Conservation (phyloP, 2,329 filamentous ascomycete genomes). For the Fusarium pseudonygamai region DNA sequence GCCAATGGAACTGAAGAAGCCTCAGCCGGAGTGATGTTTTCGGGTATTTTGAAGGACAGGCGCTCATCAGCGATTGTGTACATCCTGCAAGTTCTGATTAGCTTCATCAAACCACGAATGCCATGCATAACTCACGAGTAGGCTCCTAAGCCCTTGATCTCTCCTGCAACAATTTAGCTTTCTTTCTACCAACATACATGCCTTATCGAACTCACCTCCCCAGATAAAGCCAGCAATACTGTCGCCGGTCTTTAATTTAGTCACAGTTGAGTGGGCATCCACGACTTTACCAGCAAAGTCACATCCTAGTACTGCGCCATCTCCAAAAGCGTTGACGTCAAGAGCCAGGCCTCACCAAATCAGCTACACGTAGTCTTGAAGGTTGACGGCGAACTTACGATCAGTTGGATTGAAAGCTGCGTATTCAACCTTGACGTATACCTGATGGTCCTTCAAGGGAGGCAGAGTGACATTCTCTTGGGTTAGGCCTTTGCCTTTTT, state of each 20-base stretch:
- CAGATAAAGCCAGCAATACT: slow-evolving; percentile 39
- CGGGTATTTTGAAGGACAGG: slow-evolving; percentile 51
- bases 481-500: not conserved
- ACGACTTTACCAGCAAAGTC: slow-evolving; percentile 51
- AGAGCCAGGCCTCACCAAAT: slow-evolving; percentile 41
- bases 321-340: slow-evolving; percentile 50
- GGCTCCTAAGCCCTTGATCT: slow-evolving; percentile 46
- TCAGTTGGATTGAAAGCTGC: slow-evolving; percentile 44
- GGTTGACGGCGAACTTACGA: not conserved
- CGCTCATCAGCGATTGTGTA: slow-evolving; percentile 52
- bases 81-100: slow-evolving; percentile 30
- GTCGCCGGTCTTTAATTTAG: slow-evolving; percentile 20
- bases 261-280: slow-evolving; percentile 39
- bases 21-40: slow-evolving; percentile 34
- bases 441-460: slow-evolving; percentile 29
- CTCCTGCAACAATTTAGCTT: slow-evolving; percentile 14
- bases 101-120: too few species aligned
- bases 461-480: not conserved
- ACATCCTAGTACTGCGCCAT: slow-evolving; percentile 48
- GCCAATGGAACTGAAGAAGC: slow-evolving; percentile 52
- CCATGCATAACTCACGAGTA: slow-evolving; percentile 33
- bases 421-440: slow-evolving; percentile 35
- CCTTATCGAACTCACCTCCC: slow-evolving; percentile 35
- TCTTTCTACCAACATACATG: accelerated
- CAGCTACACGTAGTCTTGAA: not conserved